A percentile compares a stretch with the other conserved stretches of the same genome.
Evolutionary conservation across 2,329 filamentous ascomycete species (phyloP).

Genomic region (Teratosphaeria zuluensis): DNA sequence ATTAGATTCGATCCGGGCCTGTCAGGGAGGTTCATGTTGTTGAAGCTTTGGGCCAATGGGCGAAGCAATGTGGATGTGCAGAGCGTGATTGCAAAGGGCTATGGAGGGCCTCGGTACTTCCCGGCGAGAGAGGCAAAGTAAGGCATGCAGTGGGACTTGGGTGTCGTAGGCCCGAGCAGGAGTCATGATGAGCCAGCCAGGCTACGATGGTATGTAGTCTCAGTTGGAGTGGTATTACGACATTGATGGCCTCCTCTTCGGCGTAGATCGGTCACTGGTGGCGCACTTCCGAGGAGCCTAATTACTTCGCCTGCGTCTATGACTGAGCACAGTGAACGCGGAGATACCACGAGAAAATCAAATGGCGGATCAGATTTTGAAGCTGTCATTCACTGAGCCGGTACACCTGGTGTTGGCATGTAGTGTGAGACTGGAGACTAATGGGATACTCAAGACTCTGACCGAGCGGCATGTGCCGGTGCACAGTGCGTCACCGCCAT

Average conservation of each 20-base stretch:
- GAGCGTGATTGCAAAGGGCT: slow-evolving; percentile 73
- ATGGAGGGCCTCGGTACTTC: slow-evolving; percentile 76
- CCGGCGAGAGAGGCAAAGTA: slow-evolving; percentile 9
- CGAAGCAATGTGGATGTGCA: slow-evolving; percentile 83
- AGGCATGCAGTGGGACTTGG: neutral
- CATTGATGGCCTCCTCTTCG: neutral
- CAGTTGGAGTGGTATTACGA: neutral
- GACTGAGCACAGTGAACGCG: no score
- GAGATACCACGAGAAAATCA: no score
- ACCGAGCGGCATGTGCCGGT: neutral
- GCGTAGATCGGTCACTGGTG: no score
- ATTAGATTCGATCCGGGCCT: slow-evolving; percentile 77
- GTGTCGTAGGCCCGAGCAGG: neutral
- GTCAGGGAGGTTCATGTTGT: slow-evolving; percentile 60
- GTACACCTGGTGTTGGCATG: no score
- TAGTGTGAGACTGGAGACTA: no score
- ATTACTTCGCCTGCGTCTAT: no score
- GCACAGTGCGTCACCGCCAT: neutral
- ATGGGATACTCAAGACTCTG: no score
- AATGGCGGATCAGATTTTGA: no score
- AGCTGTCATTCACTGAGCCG: no score
- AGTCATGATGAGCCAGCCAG: neutral
- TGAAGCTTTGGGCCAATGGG: slow-evolving; percentile 80
- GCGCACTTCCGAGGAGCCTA: no score
- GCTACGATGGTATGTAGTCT: neutral